Evolutionary conservation across 106 monocot genomes (phyloP).

Genomic region (Dioscorea dumetorum): DNA sequence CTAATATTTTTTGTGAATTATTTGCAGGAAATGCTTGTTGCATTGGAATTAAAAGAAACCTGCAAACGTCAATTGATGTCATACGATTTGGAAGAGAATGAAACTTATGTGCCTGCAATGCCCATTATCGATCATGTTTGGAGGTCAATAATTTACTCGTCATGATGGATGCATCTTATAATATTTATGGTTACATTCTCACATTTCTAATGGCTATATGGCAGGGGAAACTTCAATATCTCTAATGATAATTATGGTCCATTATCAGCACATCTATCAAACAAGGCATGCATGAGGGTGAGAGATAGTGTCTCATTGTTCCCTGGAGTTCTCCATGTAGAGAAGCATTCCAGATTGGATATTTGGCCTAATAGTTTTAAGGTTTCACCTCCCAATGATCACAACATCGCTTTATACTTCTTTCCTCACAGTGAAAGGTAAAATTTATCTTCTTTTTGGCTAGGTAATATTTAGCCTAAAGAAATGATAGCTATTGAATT

Average conservation of each 20-base stretch:
- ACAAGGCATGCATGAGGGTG: constrained; percentile 30
- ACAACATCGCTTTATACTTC: constrained; percentile 36
- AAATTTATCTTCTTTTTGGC: background rate
- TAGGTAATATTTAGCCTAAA: background rate
- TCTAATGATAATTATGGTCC: constrained; percentile 22
- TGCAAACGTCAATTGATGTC: background rate
- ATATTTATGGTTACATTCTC: background rate
- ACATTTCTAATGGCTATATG: background rate
- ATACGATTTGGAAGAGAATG: background rate
- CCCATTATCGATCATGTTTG: constrained; percentile 6
- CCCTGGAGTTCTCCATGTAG: constrained; percentile 20
- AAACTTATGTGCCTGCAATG: background rate
- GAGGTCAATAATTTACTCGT: constrained; percentile 7
- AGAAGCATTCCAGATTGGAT: constrained; percentile 14
- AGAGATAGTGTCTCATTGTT: constrained; percentile 9
- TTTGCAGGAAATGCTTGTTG: background rate
- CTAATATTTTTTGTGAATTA: background rate
- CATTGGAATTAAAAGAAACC: background rate
- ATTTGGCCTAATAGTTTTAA: constrained; percentile 29
- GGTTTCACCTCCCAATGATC: constrained; percentile 26
- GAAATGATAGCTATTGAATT: background rate
- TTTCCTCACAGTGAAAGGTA: constrained; percentile 26
- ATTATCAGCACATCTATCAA: constrained; percentile 32
- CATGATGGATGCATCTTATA: background rate
- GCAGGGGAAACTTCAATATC: constrained; percentile 27